Evolutionary conservation across 1,139 yeast genomes (phyloP).

Genomic region (Magnusiomyces tetraspermus): DNA sequence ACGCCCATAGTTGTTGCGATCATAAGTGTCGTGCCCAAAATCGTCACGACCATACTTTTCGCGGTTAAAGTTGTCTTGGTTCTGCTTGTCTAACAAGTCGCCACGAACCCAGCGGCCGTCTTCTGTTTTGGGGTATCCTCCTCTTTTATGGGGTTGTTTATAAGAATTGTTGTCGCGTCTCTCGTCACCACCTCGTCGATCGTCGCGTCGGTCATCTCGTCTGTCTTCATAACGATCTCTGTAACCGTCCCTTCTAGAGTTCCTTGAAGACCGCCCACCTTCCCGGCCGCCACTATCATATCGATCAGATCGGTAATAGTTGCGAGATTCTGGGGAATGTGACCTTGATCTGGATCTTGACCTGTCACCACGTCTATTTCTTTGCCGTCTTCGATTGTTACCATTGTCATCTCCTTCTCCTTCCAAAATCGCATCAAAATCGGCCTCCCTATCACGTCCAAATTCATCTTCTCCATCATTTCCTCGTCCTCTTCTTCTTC

Average conservation of each 20-base stretch:
- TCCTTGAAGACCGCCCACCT: constrained; percentile 1
- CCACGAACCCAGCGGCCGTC: constrained; percentile 4
- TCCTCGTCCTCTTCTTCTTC: too few relatives aligned
- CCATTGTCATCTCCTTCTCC: neutral
- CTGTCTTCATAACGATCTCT: constrained; percentile 6
- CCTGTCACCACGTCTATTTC: too few relatives aligned
- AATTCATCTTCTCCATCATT: neutral
- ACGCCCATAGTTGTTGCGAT: too few relatives aligned
- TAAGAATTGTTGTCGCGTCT: constrained; percentile 6
- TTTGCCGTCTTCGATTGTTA: constrained; percentile 16
- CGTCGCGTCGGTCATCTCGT: constrained; percentile 1
- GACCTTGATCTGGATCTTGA: too few relatives aligned
- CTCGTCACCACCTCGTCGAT: constrained; percentile 3
- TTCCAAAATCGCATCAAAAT: neutral
- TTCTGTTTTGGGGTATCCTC: neutral
- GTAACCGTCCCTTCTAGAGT: neutral
- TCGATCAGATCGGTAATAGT: too few relatives aligned
- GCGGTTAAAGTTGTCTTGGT: too few relatives aligned
- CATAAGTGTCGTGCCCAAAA: too few relatives aligned
- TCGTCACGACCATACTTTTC: too few relatives aligned
- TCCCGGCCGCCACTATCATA: too few relatives aligned
- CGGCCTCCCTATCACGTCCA: neutral
- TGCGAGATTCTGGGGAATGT: too few relatives aligned
- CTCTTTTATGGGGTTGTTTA: neutral
- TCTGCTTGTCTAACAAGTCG: neutral